Conservation (phyloP, 2,329 filamentous ascomycete genomes). For the Fusarium dimerum region DNA sequence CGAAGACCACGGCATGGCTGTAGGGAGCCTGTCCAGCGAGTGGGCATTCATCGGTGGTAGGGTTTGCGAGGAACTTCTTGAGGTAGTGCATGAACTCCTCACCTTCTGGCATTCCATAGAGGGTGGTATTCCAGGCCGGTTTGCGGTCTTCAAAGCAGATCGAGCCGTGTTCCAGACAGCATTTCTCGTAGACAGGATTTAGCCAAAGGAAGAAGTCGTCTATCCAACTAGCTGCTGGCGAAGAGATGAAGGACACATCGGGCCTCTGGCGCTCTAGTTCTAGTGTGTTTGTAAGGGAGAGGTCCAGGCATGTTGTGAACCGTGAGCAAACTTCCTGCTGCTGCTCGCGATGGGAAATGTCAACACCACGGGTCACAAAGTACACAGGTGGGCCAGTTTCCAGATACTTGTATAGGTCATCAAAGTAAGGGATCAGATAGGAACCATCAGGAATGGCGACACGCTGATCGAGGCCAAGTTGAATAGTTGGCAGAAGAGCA, state of each 20-base stretch:
- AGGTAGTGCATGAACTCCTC: slow-evolving; percentile 89
- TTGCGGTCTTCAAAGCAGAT: slow-evolving; percentile 78
- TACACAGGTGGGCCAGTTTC: slow-evolving; percentile 92
- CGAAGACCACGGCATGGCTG: slow-evolving; percentile 78
- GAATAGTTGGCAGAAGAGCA: slow-evolving; percentile 79
- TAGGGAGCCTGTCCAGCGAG: slow-evolving; percentile 89
- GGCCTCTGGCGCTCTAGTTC: slow-evolving; percentile 93
- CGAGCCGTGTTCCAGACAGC: slow-evolving; percentile 69
- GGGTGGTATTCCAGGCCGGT: slow-evolving; percentile 85
- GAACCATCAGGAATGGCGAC: slow-evolving; percentile 93
- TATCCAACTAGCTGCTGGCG: slow-evolving; percentile 91
- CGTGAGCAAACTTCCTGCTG: slow-evolving; percentile 89
- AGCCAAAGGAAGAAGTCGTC: slow-evolving; percentile 97
- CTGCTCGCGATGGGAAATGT: slow-evolving; percentile 71
- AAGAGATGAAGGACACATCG: slow-evolving; percentile 82
- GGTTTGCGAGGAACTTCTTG: slow-evolving; percentile 76
- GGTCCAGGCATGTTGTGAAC: slow-evolving; percentile 83
- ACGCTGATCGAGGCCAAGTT: slow-evolving; percentile 89
- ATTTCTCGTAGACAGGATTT: slow-evolving; percentile 75
- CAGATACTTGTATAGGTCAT: slow-evolving; percentile 92
- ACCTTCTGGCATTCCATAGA: slow-evolving; percentile 89
- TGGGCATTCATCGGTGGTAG: slow-evolving; percentile 82
- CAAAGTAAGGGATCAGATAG: slow-evolving; percentile 94
- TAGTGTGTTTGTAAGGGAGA: slow-evolving; percentile 84
- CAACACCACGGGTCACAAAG: slow-evolving; percentile 83